Percentiles rank a stretch among this genome's conserved stretches.
Evolutionary conservation across 306 rosid species (phyloP).

Genomic region (Hippophae gyantsensis): DNA sequence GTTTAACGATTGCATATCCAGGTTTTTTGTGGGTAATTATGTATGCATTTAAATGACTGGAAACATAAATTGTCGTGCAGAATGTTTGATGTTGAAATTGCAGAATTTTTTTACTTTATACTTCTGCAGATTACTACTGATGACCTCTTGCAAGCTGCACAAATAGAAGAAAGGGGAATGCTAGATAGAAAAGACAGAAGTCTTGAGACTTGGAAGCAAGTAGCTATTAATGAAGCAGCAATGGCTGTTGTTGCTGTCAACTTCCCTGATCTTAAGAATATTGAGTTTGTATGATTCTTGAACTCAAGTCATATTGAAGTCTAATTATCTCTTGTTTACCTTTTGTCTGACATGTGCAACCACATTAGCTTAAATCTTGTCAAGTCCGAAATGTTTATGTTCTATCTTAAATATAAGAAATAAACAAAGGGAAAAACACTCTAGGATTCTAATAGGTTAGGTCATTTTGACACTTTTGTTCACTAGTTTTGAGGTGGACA

Average conservation of each 20-base stretch:
- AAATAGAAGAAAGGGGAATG: slow-evolving; percentile 99
- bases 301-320: slow-evolving; percentile 5
- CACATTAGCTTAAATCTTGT: no score
- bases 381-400: no score
- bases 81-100: slow-evolving; percentile 11
- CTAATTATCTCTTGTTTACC: slow-evolving; percentile 8
- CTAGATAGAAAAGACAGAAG: slow-evolving; percentile 90
- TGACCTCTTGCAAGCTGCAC: slow-evolving; percentile 96
- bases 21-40: no score
- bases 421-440: no score
- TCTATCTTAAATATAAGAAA: no score
- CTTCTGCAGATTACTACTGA: slow-evolving; percentile 82
- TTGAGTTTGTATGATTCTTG: slow-evolving; percentile 70
- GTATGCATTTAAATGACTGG: no score
- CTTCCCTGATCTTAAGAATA: slow-evolving; percentile 68
- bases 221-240: slow-evolving; percentile 91
- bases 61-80: not conserved
- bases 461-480: no score
- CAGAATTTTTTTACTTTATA: slow-evolving; percentile 3
- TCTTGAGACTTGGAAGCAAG: slow-evolving; percentile 71
- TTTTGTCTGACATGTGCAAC: not conserved
- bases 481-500: no score
- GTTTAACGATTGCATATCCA: not conserved
- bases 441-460: no score
- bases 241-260: slow-evolving; percentile 88